Percentiles rank a stretch among this genome's conserved stretches.
Conservation (phyloP, 2,329 filamentous ascomycete species). For the Blastomyces parvus region DNA sequence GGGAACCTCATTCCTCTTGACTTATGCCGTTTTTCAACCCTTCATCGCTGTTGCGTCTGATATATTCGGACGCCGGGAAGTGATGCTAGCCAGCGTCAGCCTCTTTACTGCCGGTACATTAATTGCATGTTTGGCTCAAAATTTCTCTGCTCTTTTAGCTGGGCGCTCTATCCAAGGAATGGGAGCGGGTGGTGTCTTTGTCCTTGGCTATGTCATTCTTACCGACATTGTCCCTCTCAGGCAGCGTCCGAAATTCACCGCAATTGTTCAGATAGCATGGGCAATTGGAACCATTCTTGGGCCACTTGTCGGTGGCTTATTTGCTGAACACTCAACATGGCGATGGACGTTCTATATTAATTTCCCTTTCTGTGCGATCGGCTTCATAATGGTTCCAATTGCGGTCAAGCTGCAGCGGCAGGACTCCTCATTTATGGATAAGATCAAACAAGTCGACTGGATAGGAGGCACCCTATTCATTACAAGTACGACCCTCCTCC, state of each 20-base stretch:
- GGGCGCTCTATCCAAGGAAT: slow-evolving; percentile 37
- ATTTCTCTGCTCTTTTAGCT: slow-evolving; percentile 38
- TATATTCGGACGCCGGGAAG: slow-evolving; percentile 42
- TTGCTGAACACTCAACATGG: slow-evolving; percentile 33
- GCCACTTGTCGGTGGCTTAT: slow-evolving; percentile 15
- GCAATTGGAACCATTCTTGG: slow-evolving; percentile 31
- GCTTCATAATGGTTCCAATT: slow-evolving; percentile 38
- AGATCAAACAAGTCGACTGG: slow-evolving; percentile 52
- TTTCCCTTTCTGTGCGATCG: slow-evolving; percentile 46
- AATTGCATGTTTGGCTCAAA: slow-evolving; percentile 30
- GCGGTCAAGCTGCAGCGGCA: slow-evolving; percentile 44
- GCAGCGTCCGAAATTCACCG: slow-evolving; percentile 30
- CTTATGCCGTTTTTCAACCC: slow-evolving; percentile 33
- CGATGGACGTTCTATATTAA: slow-evolving; percentile 59
- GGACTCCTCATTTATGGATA: slow-evolving; percentile 37
- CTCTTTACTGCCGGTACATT: slow-evolving; percentile 39
- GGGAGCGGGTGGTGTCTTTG: slow-evolving; percentile 38
- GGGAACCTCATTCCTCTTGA: slow-evolving; percentile 49
- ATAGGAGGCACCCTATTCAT: slow-evolving; percentile 53
- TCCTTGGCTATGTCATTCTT: slow-evolving; percentile 35
- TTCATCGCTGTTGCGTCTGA: slow-evolving; percentile 43
- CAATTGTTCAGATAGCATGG: slow-evolving; percentile 30
- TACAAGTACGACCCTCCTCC: slow-evolving; percentile 47
- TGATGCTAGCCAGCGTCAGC: slow-evolving; percentile 30
- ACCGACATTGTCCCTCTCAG: slow-evolving; percentile 37